Evolutionary conservation across 805 yeast genomes (phyloP), one percentile per base, ranked within the genome.

Genomic region (Ogataea angusta): DNA sequence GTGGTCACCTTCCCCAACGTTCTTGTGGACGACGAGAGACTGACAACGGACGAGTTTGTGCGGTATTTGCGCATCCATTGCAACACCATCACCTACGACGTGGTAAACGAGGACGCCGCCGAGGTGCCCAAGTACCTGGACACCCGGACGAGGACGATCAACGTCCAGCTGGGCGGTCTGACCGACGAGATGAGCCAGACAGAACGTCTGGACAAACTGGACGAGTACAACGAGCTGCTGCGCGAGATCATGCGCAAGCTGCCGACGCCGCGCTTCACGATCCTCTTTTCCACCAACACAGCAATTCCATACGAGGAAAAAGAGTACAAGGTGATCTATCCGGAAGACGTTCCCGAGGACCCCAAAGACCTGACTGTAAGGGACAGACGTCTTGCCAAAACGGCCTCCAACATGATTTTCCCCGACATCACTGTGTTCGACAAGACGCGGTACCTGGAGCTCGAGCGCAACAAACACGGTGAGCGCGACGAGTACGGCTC

Each of bases 261-360:
- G 10, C 96, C 96, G 1, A 71, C 90, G 0, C 95, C 96, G 0
- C 75, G 76, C 45, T 73, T 72, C 40, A 68, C 88, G 2, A 63
- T 89, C 2, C 59, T 87, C 2, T 67, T 79, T 43, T 77, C 89
- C 0, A 69, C 82, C 9, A 51, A 56, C 3, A 58, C 66, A 3
- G 27, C 50, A 2, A 42, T 42, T 2, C 47, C 51, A 2, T 52
- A 55, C n/a, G 58, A 57, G 6, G 34, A 46, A 21, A 28, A 43
- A 47, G 38, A 47, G n/a, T 42, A 41, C 13, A 21, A 43, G 8
- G 26, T 60, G 9, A 39, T 36, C 40, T 16, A 32, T 12, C 51
- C 48, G 17, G 55, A 60, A 30, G 63, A 64, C 23, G 33, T 66
- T 14, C 67, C 70, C 1, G 51, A 48, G 26, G 60, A 63, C 39